Percentiles rank a stretch among this genome's conserved stretches.
Evolutionary conservation across 805 yeast genomes (phyloP).

Genomic region (Yarrowia sp.): DNA sequence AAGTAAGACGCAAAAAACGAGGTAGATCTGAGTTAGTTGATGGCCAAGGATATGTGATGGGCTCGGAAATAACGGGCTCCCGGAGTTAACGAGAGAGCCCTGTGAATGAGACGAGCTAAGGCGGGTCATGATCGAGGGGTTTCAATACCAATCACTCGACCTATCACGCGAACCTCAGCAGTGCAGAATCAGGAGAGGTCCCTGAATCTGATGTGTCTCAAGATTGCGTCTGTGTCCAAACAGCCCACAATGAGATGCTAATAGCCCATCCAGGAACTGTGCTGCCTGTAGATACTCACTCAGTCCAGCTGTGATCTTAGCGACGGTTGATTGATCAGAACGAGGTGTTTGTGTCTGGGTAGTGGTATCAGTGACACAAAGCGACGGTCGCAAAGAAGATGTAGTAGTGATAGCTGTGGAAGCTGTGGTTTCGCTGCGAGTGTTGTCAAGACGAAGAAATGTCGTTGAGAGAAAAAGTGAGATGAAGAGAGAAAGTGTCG

Average conservation of each 20-base stretch:
- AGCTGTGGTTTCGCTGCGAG: constrained; percentile 2
- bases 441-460: not conserved
- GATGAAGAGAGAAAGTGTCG: constrained; percentile 10
- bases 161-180: not conserved
- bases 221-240: not conserved
- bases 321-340: not conserved
- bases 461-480: constrained; percentile 4
- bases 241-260: not conserved
- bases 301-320: constrained; percentile 38
- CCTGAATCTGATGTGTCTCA: not conserved
- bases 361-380: constrained; percentile 26
- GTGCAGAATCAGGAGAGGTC: not conserved
- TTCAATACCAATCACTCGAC: no score
- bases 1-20: constrained; percentile 26
- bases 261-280: no score
- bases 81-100: not conserved
- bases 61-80: constrained; percentile 16
- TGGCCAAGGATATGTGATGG: not conserved
- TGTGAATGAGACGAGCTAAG: no score
- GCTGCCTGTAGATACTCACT: constrained; percentile 18
- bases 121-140: no score
- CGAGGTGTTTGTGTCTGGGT: constrained; percentile 16
- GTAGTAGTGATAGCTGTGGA: constrained; percentile 23
- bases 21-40: constrained; percentile 34
- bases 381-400: not conserved